phyloP scores from a whole-genome alignment of 2,329 filamentous ascomycete genomes.

The Fusarium duplospermum region DNA sequence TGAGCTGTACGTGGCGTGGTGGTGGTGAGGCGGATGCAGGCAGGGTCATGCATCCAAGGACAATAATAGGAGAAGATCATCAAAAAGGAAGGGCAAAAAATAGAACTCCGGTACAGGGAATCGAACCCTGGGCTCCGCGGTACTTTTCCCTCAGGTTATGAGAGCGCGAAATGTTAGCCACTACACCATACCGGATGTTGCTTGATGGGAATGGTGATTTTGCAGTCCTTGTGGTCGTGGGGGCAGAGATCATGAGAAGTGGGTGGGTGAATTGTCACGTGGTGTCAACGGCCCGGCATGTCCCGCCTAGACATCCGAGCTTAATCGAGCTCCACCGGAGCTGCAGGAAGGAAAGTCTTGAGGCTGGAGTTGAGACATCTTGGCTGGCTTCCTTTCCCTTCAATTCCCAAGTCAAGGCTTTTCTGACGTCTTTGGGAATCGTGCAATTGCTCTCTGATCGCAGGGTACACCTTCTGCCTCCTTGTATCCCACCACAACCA shows the following conservation, averaged over 20 bases:
- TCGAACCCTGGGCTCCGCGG: slow-evolving; percentile 2
- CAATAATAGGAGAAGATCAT: not conserved
- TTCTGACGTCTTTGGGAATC: not conserved
- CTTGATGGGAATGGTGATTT: not conserved
- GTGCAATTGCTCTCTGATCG: not conserved
- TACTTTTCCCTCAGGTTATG: slow-evolving; percentile 12
- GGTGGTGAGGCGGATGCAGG: slow-evolving; percentile 11
- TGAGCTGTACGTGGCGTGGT: slow-evolving; percentile 15
- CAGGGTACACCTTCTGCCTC: not conserved
- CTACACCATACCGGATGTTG: slow-evolving; percentile 48
- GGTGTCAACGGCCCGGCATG: not conserved
- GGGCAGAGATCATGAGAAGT: not conserved
- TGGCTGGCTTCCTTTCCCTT: not conserved
- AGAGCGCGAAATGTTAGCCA: slow-evolving; percentile 51
- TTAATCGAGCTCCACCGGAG: slow-evolving; percentile 17
- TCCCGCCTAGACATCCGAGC: not conserved
- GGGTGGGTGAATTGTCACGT: not conserved
- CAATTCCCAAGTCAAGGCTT: not conserved
- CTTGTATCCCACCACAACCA: slow-evolving; percentile 8
- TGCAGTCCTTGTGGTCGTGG: not conserved
- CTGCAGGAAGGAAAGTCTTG: slow-evolving; percentile 16
- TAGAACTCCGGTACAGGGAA: not conserved
- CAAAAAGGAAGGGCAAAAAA: not conserved
- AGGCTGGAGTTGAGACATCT: not conserved
- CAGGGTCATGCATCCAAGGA: slow-evolving; percentile 9